Conservation (phyloP, 352 stramenopile species). For the Globisporangium splendens region DNA sequence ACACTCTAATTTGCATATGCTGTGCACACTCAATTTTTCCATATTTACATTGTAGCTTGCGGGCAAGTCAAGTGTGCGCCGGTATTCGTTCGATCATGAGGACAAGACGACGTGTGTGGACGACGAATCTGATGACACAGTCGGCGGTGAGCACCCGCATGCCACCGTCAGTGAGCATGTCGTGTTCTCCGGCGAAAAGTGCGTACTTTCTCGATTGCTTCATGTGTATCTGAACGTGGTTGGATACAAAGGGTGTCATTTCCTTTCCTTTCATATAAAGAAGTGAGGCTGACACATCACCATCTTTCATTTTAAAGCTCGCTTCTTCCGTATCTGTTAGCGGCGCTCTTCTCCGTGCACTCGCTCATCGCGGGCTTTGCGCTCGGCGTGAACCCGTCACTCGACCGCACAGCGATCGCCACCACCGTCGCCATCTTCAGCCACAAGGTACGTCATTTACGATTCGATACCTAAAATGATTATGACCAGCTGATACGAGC, state of each 20-base stretch:
- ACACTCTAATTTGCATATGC: background rate
- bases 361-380: conserved; percentile 65
- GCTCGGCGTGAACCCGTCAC: conserved; percentile 48
- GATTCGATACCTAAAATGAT: background rate
- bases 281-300: background rate
- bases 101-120: conserved; percentile 1
- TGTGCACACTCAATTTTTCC: background rate
- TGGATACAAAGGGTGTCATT: background rate
- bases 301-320: conserved; percentile 19
- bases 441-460: conserved; percentile 1
- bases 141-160: conserved; percentile 17
- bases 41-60: background rate
- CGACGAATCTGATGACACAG: background rate
- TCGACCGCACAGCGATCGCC: conserved; percentile 47
- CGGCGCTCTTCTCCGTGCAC: conserved; percentile 61
- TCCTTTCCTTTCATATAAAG: background rate
- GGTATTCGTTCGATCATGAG: conserved; percentile 13
- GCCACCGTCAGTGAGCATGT: conserved; percentile 53
- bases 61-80: background rate
- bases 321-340: conserved; percentile 57
- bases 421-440: conserved; percentile 65
- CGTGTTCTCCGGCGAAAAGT: conserved; percentile 55
- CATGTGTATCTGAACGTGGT: background rate
- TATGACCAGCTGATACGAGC: too few relatives aligned
- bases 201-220: background rate